Base-by-base conservation (phyloP, 164 flowering plant species). In the Berberis vulgaris region DNA sequence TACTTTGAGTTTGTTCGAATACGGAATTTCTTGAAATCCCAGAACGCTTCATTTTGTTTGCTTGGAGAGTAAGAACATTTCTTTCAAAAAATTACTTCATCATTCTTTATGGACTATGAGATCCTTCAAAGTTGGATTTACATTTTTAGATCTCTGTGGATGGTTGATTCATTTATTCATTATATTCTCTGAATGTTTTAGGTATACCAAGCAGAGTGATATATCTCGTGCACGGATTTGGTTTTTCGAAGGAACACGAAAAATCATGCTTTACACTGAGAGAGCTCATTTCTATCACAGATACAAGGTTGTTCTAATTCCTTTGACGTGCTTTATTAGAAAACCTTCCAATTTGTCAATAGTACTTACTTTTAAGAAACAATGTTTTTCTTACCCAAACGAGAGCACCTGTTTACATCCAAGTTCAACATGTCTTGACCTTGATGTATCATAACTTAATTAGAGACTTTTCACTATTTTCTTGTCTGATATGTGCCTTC, bases 251-350 rank as follows among this genome's bases (percentile, higher is more conserved):
- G 93, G 96, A 54, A 75, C 59, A 42, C 69, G 79, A 64, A 88
- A 87, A 71, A 89, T 94, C 58, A 83, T 91, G 89, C 85, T 91
- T 53, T 94, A 89, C 78, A 89, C 93, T 8, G 96, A 94, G 75
- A 81, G 99, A 72, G 79, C 86, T 68, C 96, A 91, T 72, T 94
- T 91, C 74, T 91, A 86, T 76, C 86, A 79, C 71, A 78, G 99
- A 85, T 94, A 87, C 68, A 94, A 94, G 97, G 97, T 93, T 52
- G 42, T 64, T 62, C 44, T 10, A n/a, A 9, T 49, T 42, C 40
- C 26, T 26, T 26, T 26, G 26, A 26, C 26, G 26, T 26, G 26
- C 26, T 26, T 26, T 26, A 26, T 26, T 26, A 26, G 26, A 26
- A 26, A 26, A 26, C 26, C 26, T 26, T 26, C 26, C 26, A 26